These are phyloP conservation scores for Pisolithus sp. DNA, from an alignment of 768 basidiomycete species.

Conservation along the genomic window DNA sequence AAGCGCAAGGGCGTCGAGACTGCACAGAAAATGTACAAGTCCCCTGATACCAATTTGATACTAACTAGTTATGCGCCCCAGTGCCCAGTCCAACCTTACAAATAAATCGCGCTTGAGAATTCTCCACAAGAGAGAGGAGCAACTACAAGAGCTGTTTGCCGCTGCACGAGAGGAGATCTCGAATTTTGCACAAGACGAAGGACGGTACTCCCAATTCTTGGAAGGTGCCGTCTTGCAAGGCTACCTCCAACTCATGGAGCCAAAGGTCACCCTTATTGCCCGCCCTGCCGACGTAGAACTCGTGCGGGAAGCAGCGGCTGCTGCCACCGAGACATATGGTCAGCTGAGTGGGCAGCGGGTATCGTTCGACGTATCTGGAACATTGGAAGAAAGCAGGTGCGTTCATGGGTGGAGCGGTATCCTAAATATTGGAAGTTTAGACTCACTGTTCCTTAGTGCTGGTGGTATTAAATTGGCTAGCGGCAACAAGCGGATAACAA, in stretches of 20 bases:
- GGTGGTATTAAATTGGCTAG: slow-evolving; percentile 80
- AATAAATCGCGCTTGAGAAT: slow-evolving; percentile 93
- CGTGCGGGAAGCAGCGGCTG: slow-evolving; percentile 56
- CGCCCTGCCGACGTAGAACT: slow-evolving; percentile 61
- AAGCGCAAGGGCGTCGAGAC: slow-evolving; percentile 91
- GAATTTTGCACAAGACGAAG: slow-evolving; percentile 56
- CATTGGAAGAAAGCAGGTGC: slow-evolving; percentile 63
- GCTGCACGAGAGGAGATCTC: slow-evolving; percentile 60
- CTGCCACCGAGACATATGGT: slow-evolving; percentile 61
- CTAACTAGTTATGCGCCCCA: slow-evolving; percentile 25
- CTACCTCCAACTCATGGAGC: slow-evolving; percentile 76
- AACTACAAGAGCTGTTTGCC: slow-evolving; percentile 82
- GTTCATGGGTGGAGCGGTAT: slow-evolving; percentile 15
- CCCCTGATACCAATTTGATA: background rate
- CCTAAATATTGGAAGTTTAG: background rate
- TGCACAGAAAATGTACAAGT: slow-evolving; percentile 88
- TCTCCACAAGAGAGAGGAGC: slow-evolving; percentile 86
- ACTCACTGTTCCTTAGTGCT: slow-evolving; percentile 39
- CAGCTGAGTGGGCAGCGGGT: slow-evolving; percentile 71
- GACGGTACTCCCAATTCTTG: slow-evolving; percentile 74
- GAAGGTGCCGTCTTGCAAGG: slow-evolving; percentile 83
- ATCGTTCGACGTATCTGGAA: slow-evolving; percentile 51
- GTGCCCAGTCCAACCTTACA: slow-evolving; percentile 91
- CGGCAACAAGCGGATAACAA: slow-evolving; percentile 69
- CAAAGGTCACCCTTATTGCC: slow-evolving; percentile 56